Base-by-base conservation (phyloP, 1,284 basidiomycete genomes). In the Gymnopus androsaceus region DNA sequence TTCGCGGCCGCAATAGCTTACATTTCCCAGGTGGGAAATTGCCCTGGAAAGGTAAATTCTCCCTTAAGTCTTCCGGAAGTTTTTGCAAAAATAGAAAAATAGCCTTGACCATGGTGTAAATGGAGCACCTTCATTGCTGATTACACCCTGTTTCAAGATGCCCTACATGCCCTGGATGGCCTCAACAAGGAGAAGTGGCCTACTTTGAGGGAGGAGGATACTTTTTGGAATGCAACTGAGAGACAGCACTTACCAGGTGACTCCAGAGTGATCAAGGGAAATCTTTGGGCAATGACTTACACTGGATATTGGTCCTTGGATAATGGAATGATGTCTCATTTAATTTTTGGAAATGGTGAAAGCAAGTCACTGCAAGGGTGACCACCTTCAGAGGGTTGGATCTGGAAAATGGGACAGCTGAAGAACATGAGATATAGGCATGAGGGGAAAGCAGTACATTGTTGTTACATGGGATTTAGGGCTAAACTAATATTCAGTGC, bases 401-500 rank as follows among this genome's bases (percentile, higher is more conserved):
- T 53, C 12, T 53, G 51, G 51, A 6, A 37, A 1, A 14, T 21
- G 17, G 51, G 51, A 3, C 1, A 14, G 7, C 11, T 31, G 17
- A 17, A 2, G 4, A 42, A 40, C 14, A 53, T 53, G 51, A 53
- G 25, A 6, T 53, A 31, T 1, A 31, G 15, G 38, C 8, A 6
- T 53, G 51, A 40, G 51, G 44, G 19, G 51, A 53, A 17, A 21
- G 5, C 25, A 27, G 27, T 53, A 1, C 15, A 40, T 53, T 8
- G 9, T 3, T 34, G 31, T 11, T 34, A 34, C 31, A n/a, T n/a
- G n/a, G n/a, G n/a, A n/a, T n/a, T n/a, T n/a, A n/a, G n/a, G 31
- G 31, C 15, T 34, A 15, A 11, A 15, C 31, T 34, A 6, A n/a
- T n/a, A 14, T 44, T 3, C 9, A 2, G 49, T n/a, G n/a, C n/a